phyloP scores from a whole-genome alignment of 2,329 filamentous ascomycete species.

The Diaporthe nobilis region DNA sequence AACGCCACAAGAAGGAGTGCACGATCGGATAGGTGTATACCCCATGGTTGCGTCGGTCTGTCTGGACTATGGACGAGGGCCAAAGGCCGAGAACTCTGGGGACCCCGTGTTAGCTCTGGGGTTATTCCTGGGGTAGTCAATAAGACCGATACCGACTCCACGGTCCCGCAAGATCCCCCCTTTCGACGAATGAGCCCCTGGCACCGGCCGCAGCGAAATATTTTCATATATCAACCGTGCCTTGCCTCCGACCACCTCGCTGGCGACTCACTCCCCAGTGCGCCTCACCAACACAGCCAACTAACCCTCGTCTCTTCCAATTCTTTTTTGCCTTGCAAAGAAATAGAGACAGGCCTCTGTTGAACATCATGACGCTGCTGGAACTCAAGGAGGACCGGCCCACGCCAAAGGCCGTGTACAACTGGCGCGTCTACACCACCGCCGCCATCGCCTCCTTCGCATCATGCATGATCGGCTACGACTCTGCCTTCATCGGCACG shows the following conservation, averaged over 20 bases:
- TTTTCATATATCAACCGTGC: constrained; percentile 39
- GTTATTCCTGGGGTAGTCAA: constrained; percentile 26
- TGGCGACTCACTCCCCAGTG: neutral
- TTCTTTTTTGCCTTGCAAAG: neutral
- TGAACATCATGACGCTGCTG: constrained; percentile 56
- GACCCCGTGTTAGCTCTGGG: constrained; percentile 34
- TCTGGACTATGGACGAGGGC: neutral
- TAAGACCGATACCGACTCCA: constrained; percentile 18
- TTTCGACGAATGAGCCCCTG: constrained; percentile 21
- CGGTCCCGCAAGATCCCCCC: constrained; percentile 19
- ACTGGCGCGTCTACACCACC: constrained; percentile 71
- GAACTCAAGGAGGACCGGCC: constrained; percentile 69
- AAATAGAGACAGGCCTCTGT: constrained; percentile 13
- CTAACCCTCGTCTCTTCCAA: constrained; percentile 17
- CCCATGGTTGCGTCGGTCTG: constrained; percentile 10
- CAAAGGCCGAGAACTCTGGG: constrained; percentile 26
- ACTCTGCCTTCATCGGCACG: constrained; percentile 84
- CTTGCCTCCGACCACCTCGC: constrained; percentile 5
- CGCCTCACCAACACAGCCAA: neutral
- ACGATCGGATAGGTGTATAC: constrained; percentile 34
- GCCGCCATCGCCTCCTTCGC: constrained; percentile 69
- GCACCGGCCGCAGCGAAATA: constrained; percentile 22
- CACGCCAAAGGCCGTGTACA: constrained; percentile 71
- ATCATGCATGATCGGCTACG: constrained; percentile 71
- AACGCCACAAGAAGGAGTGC: neutral